These are phyloP conservation scores for Pseudogymnoascus pannorum DNA, from an alignment of 2,329 filamentous ascomycete genomes.

Conservation along the genomic window DNA sequence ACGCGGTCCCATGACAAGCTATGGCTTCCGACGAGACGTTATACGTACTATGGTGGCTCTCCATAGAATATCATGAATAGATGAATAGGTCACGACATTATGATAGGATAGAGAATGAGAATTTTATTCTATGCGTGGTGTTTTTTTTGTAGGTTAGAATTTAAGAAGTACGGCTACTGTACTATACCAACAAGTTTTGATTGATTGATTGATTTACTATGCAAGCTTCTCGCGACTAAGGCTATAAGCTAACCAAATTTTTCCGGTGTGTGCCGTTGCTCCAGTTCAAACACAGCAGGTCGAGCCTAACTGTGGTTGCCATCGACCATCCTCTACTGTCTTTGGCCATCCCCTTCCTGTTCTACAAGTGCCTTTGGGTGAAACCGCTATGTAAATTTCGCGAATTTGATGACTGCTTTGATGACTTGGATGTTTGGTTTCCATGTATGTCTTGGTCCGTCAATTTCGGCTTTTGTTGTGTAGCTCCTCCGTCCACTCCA, in stretches of 20 bases:
- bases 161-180: no score
- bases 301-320: not conserved
- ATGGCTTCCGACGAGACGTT: not conserved
- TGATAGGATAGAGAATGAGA: not conserved
- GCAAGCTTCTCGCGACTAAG: not conserved
- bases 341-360: not conserved
- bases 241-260: not conserved
- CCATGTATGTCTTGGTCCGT: not conserved
- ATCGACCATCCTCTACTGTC: not conserved
- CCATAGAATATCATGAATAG: not conserved
- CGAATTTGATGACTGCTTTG: not conserved
- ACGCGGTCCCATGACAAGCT: not conserved
- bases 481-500: not conserved
- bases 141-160: no score
- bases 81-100: not conserved
- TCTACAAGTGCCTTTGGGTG: not conserved
- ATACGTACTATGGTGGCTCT: not conserved
- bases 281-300: not conserved
- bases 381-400: not conserved
- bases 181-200: no score
- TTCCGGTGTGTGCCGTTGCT: not conserved
- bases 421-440: not conserved
- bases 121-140: not conserved
- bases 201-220: not conserved
- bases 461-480: not conserved